Conservation (phyloP, 2,329 filamentous ascomycete species). For the Alternaria sp. region DNA sequence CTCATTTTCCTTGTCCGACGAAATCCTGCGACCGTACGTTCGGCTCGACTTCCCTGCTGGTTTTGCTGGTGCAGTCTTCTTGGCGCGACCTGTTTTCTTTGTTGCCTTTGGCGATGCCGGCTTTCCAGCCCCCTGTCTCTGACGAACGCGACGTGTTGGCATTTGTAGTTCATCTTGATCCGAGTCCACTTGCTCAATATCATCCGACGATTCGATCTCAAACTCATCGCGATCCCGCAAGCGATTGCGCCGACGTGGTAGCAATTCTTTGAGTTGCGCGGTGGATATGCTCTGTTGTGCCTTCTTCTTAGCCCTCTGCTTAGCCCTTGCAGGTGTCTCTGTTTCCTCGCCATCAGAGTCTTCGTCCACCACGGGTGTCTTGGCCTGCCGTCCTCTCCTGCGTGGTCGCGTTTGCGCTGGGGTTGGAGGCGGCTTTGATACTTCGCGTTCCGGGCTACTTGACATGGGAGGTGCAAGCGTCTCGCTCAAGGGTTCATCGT, state of each 20-base stretch:
- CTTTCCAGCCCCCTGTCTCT: conserved; percentile 22
- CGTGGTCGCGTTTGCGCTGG: conserved; percentile 24
- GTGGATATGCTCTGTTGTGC: conserved; percentile 49
- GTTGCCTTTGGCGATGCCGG: conserved; percentile 27
- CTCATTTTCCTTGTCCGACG: conserved; percentile 54
- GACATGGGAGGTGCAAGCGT: conserved; percentile 54
- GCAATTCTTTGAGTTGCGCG: conserved; percentile 52
- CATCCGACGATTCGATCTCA: conserved; percentile 49
- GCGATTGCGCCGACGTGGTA: conserved; percentile 51
- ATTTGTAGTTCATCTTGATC: conserved; percentile 53
- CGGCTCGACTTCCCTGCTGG: conserved; percentile 30
- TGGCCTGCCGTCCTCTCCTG: conserved; percentile 21
- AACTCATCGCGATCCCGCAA: conserved; percentile 46
- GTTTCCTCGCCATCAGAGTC: conserved; percentile 34
- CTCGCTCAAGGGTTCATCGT: conserved; percentile 45
- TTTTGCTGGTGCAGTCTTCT: conserved; percentile 26
- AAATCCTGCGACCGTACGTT: conserved; percentile 44
- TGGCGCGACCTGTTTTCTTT: conserved; percentile 33
- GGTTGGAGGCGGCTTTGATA: conserved; percentile 19
- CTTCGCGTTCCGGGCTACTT: conserved; percentile 45
- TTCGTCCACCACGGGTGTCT: conserved; percentile 23
- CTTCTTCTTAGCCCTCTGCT: conserved; percentile 25
- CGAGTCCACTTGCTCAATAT: conserved; percentile 39
- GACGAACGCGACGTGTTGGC: conserved; percentile 30
- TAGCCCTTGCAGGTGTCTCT: conserved; percentile 30